Conservation (phyloP, 345 rosid species). For the Carallia pectinifolia region DNA sequence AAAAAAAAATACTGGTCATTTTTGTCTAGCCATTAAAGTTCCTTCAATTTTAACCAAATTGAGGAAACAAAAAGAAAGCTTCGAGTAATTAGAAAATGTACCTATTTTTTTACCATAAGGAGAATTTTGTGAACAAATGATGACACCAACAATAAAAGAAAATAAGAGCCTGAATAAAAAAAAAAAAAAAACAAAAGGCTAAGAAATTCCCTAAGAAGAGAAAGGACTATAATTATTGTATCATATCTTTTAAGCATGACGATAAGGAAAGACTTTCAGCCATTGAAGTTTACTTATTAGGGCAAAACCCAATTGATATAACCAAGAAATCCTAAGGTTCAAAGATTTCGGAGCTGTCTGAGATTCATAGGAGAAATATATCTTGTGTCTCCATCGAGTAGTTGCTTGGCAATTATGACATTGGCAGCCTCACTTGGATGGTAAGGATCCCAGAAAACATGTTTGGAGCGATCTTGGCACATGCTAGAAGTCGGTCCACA, state of each 20-base stretch:
- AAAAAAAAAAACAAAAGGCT: too few species aligned
- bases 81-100: too few species aligned
- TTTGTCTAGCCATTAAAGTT: too few species aligned
- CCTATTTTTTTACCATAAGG: too few species aligned
- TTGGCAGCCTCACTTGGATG: slow-evolving; percentile 89
- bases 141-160: too few species aligned
- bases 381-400: slow-evolving; percentile 48
- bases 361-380: slow-evolving; percentile 65
- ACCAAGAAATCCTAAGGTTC: background rate
- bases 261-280: background rate
- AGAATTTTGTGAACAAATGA: too few species aligned
- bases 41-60: too few species aligned
- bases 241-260: background rate
- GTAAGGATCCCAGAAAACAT: slow-evolving; percentile 90
- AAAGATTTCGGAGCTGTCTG: slow-evolving; percentile 62
- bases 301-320: background rate
- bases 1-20: too few species aligned
- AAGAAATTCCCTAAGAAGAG: too few species aligned
- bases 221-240: too few species aligned
- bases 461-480: slow-evolving; percentile 60
- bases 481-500: slow-evolving; percentile 78
- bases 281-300: background rate
- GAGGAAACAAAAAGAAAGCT: too few species aligned
- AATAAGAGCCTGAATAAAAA: too few species aligned
- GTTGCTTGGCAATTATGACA: slow-evolving; percentile 56